Evolutionary conservation across 768 basidiomycete genomes (phyloP).

Genomic region (Leccinum disarticulatum): DNA sequence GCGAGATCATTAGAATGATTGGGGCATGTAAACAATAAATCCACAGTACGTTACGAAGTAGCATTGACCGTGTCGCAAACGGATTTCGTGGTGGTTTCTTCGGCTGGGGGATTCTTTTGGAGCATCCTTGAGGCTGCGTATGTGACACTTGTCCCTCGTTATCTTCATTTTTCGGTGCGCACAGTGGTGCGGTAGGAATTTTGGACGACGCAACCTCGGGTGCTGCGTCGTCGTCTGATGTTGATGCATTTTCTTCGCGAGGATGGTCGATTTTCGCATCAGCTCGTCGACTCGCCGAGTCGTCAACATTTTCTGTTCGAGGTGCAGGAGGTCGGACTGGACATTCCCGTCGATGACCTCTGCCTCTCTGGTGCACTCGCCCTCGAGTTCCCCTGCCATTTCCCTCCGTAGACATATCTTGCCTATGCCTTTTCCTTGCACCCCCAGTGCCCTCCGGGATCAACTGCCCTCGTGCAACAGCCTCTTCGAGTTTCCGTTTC

Average conservation of each 20-base stretch:
- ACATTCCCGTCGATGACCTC: constrained; percentile 30
- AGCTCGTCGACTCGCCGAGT: not conserved
- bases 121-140: constrained; percentile 5
- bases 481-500: constrained; percentile 75
- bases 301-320: not conserved
- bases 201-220: constrained; percentile 67
- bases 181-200: constrained; percentile 12
- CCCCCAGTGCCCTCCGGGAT: constrained; percentile 45
- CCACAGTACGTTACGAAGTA: constrained; percentile 72
- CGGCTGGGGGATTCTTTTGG: constrained; percentile 40
- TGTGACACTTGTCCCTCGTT: constrained; percentile 6
- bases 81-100: constrained; percentile 57
- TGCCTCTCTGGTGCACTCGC: constrained; percentile 27
- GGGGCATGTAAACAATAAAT: not conserved
- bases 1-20: constrained; percentile 9
- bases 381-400: constrained; percentile 2
- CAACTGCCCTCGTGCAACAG: constrained; percentile 76
- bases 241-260: constrained; percentile 21
- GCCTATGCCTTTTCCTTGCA: constrained; percentile 43
- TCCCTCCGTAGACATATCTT: constrained; percentile 19
- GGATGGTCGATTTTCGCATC: not conserved
- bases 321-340: constrained; percentile 1
- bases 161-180: constrained; percentile 8
- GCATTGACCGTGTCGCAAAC: constrained; percentile 64
- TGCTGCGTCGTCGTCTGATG: constrained; percentile 40